Conservation (phyloP, 2,329 filamentous ascomycete genomes). For the Trichoderma arundinaceum region DNA sequence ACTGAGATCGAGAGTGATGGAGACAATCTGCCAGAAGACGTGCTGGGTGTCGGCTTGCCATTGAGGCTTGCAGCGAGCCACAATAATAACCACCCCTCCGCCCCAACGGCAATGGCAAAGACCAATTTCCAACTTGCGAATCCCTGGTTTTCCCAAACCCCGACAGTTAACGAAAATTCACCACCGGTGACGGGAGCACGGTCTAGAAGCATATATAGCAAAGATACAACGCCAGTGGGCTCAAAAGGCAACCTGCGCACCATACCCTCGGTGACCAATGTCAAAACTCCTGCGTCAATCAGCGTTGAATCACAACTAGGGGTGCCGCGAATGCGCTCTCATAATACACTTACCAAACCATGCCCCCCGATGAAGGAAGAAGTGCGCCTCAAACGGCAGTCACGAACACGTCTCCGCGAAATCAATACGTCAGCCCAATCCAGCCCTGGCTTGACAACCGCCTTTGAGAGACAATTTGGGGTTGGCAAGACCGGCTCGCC, state of each 20-base stretch:
- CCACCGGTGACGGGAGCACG: conserved; percentile 15
- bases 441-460: conserved; percentile 39
- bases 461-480: conserved; percentile 36
- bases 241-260: conserved; percentile 35
- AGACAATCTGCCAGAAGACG: neutral
- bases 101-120: neutral
- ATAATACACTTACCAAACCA: conserved; percentile 37
- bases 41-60: neutral
- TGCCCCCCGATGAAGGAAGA: conserved; percentile 34
- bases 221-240: conserved; percentile 27
- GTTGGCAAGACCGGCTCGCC: conserved; percentile 35
- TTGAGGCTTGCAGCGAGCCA: neutral
- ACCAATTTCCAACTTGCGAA: neutral
- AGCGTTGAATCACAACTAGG: neutral
- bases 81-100: neutral
- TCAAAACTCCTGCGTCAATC: conserved; percentile 7
- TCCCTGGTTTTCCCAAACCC: neutral
- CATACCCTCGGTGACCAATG: conserved; percentile 39
- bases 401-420: conserved; percentile 33
- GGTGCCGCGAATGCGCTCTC: conserved; percentile 38
- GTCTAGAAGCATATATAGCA: neutral
- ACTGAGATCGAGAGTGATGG: conserved; percentile 54
- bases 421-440: conserved; percentile 39
- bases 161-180: conserved; percentile 31
- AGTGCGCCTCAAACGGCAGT: conserved; percentile 35